A percentile compares a stretch with the other conserved stretches of the same genome.
Conservation (phyloP, 2,329 filamentous ascomycete species). For the Nothopassalora personata region DNA sequence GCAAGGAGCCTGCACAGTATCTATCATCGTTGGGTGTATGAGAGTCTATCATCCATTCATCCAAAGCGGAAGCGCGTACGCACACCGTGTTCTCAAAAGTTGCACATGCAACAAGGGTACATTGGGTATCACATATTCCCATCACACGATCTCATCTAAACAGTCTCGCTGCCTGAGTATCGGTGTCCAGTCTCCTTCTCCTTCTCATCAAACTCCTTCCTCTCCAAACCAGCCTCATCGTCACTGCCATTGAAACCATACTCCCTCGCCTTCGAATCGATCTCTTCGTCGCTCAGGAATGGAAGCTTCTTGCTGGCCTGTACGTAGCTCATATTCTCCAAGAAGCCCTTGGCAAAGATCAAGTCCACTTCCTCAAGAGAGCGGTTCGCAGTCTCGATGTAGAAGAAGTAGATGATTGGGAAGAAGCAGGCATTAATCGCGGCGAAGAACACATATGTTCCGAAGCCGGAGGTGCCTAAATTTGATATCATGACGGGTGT, state of each 20-base stretch:
- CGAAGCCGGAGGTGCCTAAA: slow-evolving; percentile 25
- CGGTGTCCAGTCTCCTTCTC: slow-evolving; percentile 6
- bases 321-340: slow-evolving; percentile 34
- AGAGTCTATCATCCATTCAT: slow-evolving; percentile 1
- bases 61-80: not conserved
- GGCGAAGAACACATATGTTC: slow-evolving; percentile 21
- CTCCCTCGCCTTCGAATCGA: slow-evolving; percentile 30
- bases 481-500: slow-evolving; percentile 16
- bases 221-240: slow-evolving; percentile 22
- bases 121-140: not conserved
- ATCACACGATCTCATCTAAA: not conserved
- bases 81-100: not conserved
- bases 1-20: not conserved
- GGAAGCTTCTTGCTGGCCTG: slow-evolving; percentile 34
- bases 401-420: slow-evolving; percentile 30
- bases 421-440: slow-evolving; percentile 15
- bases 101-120: no score
- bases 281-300: slow-evolving; percentile 29
- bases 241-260: slow-evolving; percentile 31
- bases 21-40: not conserved
- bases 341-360: slow-evolving; percentile 28
- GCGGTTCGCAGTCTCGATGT: slow-evolving; percentile 31
- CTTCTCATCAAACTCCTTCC: slow-evolving; percentile 4
- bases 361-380: slow-evolving; percentile 33
- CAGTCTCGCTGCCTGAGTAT: slow-evolving; percentile 2